Base-by-base conservation (phyloP, 1,284 basidiomycete species). In the Marasmius fiardii region DNA sequence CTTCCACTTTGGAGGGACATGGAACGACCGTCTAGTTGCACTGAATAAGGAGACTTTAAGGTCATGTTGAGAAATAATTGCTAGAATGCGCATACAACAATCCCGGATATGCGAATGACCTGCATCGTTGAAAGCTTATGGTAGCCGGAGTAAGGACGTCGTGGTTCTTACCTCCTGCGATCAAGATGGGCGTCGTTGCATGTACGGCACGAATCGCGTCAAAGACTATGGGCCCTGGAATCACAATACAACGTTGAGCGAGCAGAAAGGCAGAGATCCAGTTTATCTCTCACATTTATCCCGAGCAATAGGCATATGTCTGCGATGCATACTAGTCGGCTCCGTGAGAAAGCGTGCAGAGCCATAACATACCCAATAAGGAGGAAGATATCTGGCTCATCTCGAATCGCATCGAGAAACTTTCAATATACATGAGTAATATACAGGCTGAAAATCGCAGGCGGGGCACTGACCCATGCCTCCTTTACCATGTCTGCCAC, bases 371-470 rank as follows among this genome's bases (percentile, higher is more conserved):
- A 86, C 80, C 88, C 89, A 53, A 78, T 78, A 43, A 91, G 78
- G 52, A 91, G 63, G 74, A 95, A 95, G 57, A 92, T 76, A 67
- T 94, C 92, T 16, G 92, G 92, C 63, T 86, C 85, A 14, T 93
- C 90, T 41, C 76, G 67, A 59, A 94, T 93, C 0, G 86, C 90
- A 16, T 92, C 86, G 0, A 74, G 63, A 67, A 94, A 94, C 89
- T 89, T 59, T 21, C 53, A 50, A 34, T n/a, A 57, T 24, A 34
- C 24, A 41, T 21, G 24, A 24, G 24, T 31, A 43, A 28, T n/a
- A 48, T 12, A 10, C 35, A 2, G 41, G 1, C 35, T 20, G 24
- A 44, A 16, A 33, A 31, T 31, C 28, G 5, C 10, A n/a, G n/a
- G n/a, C n/a, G n/a, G n/a, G n/a, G n/a, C n/a, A 62, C 74, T 26